Evolutionary conservation across 1,139 yeast genomes (phyloP).

Genomic region (Saccharomyces hybrid): DNA sequence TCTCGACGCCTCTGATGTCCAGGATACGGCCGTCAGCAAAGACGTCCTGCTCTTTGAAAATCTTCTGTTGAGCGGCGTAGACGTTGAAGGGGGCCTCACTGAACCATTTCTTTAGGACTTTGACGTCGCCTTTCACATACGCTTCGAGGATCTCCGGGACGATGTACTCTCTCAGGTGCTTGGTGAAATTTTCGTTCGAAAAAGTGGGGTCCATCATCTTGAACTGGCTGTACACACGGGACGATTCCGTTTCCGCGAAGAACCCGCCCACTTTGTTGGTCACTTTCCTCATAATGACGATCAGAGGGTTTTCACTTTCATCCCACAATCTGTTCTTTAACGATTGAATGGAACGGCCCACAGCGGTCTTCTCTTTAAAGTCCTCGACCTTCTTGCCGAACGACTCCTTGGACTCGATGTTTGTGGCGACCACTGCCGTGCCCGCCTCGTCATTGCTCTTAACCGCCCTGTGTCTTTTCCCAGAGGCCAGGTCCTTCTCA

Average conservation of each 20-base stretch:
- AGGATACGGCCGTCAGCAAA: slow-evolving; percentile 86
- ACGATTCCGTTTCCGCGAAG: slow-evolving; percentile 94
- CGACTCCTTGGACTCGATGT: slow-evolving; percentile 64
- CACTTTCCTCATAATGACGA: slow-evolving; percentile 72
- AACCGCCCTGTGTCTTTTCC: slow-evolving; percentile 56
- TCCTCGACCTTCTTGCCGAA: slow-evolving; percentile 60
- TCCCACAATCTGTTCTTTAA: slow-evolving; percentile 71
- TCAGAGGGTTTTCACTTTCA: slow-evolving; percentile 89
- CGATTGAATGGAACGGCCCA: slow-evolving; percentile 59
- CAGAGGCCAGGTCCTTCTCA: slow-evolving; percentile 55
- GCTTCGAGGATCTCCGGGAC: slow-evolving; percentile 96
- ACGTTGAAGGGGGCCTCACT: slow-evolving; percentile 96
- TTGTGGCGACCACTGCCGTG: slow-evolving; percentile 71
- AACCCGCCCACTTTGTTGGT: slow-evolving; percentile 76
- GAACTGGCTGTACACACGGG: slow-evolving; percentile 79
- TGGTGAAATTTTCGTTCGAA: slow-evolving; percentile 69
- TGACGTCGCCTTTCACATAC: slow-evolving; percentile 84
- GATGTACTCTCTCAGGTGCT: slow-evolving; percentile 82
- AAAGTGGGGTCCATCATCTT: slow-evolving; percentile 86
- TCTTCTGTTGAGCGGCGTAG: slow-evolving; percentile 90
- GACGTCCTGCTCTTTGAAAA: slow-evolving; percentile 82
- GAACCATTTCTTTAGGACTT: slow-evolving; percentile 78
- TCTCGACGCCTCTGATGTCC: slow-evolving; percentile 93
- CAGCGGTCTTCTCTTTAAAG: slow-evolving; percentile 57
- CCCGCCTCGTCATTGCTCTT: slow-evolving; percentile 85